phyloP scores from a whole-genome alignment of 257 asterid species.

The Przewalskia tangutica region DNA sequence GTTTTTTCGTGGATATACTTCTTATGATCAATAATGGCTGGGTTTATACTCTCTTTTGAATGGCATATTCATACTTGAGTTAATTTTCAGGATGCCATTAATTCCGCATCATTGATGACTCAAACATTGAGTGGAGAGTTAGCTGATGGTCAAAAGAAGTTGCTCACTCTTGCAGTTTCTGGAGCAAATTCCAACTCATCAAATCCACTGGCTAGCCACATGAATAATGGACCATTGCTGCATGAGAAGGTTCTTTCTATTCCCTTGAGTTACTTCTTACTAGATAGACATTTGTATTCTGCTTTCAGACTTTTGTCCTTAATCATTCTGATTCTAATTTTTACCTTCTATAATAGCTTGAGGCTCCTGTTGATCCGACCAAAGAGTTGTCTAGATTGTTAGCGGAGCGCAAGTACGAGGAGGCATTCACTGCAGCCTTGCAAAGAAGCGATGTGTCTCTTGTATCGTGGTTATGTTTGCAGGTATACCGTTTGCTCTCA shows the following conservation, averaged over 20 bases:
- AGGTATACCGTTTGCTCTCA: constrained; percentile 39
- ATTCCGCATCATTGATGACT: constrained; percentile 75
- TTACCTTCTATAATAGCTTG: constrained; percentile 33
- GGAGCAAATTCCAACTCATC: constrained; percentile 47
- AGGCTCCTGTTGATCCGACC: constrained; percentile 87
- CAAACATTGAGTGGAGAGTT: constrained; percentile 73
- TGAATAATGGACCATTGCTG: constrained; percentile 80
- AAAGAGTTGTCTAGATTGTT: constrained; percentile 76
- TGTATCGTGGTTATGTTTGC: constrained; percentile 90
- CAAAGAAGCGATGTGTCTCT: constrained; percentile 79
- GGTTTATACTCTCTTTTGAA: not conserved
- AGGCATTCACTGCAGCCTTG: constrained; percentile 78
- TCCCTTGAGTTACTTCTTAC: not conserved
- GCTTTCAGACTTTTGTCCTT: not conserved
- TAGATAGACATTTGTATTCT: not conserved
- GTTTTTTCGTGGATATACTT: not conserved
- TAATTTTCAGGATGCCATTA: constrained; percentile 65
- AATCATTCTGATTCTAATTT: not conserved
- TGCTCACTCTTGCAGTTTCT: constrained; percentile 38
- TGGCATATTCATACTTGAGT: not conserved
- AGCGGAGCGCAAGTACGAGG: constrained; percentile 77
- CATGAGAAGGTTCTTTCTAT: constrained; percentile 63
- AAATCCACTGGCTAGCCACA: constrained; percentile 53
- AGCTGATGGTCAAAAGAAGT: constrained; percentile 83
- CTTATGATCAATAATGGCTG: not conserved